Conservation (phyloP, 305 asterid species). For the Striga hermonthica region DNA sequence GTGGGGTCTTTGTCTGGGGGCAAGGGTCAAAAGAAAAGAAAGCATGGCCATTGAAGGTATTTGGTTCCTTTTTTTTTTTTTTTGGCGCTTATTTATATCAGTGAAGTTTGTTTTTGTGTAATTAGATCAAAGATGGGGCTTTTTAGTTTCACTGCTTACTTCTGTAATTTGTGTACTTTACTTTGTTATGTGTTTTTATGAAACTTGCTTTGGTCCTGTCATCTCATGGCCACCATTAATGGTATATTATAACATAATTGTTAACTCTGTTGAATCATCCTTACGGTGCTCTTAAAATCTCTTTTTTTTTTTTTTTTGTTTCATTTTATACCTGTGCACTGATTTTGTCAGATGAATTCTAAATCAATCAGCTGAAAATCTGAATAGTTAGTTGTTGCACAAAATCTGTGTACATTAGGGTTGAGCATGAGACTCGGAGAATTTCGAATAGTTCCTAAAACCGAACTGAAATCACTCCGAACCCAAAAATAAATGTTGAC, state of each 20-base stretch:
- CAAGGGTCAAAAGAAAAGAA: conserved; percentile 59
- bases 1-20: conserved; percentile 37
- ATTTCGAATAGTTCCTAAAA: too few species aligned
- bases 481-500: too few species aligned
- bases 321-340: not conserved
- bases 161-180: not conserved
- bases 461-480: too few species aligned
- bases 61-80: not conserved
- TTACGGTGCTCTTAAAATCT: not conserved
- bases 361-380: not conserved
- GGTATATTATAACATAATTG: too few species aligned
- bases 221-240: not conserved
- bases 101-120: not conserved
- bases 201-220: not conserved
- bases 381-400: too few species aligned
- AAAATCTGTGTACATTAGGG: too few species aligned
- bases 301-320: not conserved
- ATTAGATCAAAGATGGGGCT: not conserved
- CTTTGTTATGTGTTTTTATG: not conserved
- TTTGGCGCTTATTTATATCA: not conserved
- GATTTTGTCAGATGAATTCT: not conserved
- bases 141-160: not conserved
- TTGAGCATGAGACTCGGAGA: too few species aligned
- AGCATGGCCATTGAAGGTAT: conserved; percentile 43
- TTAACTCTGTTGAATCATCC: too few species aligned